These are phyloP conservation scores for Plasmodium inui DNA, from an alignment of 169 alveolate species.

Conservation along the genomic window DNA sequence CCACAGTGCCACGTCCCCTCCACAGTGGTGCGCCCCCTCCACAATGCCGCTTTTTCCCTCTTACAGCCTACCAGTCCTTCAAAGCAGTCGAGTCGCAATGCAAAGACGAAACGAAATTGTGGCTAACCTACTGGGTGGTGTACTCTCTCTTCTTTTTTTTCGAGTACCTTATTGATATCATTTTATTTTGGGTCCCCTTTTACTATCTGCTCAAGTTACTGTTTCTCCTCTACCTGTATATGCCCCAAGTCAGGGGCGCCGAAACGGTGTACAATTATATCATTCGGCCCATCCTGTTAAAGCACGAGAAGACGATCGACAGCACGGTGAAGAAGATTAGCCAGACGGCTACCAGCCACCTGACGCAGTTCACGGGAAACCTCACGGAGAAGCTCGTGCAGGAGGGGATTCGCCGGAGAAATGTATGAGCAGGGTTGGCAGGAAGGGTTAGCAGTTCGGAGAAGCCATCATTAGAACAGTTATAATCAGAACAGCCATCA, in stretches of 20 bases:
- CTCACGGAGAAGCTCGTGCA: slow-evolving; percentile 40
- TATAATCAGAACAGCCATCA: too few relatives aligned
- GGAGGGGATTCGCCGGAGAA: slow-evolving; percentile 51
- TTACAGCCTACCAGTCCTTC: slow-evolving; percentile 89
- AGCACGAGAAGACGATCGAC: slow-evolving; percentile 80
- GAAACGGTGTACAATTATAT: slow-evolving; percentile 77
- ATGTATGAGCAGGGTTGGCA: neutral
- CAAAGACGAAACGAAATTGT: slow-evolving; percentile 90
- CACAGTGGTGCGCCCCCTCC: neutral
- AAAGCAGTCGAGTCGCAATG: slow-evolving; percentile 89
- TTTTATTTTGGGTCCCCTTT: slow-evolving; percentile 92
- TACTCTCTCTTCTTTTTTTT: slow-evolving; percentile 87
- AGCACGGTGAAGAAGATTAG: slow-evolving; percentile 75
- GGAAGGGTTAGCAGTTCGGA: neutral
- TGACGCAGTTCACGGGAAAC: slow-evolving; percentile 57
- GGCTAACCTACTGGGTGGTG: slow-evolving; percentile 95
- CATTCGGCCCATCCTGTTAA: slow-evolving; percentile 78
- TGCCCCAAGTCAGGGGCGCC: slow-evolving; percentile 86
- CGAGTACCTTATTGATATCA: slow-evolving; percentile 88
- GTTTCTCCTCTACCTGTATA: slow-evolving; percentile 89
- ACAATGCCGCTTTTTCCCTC: slow-evolving; percentile 10
- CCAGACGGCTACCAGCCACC: slow-evolving; percentile 75
- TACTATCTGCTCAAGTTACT: slow-evolving; percentile 89
- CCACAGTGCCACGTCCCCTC: neutral
- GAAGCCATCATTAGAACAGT: neutral